Evolutionary conservation across 2,329 filamentous ascomycete species (phyloP), one percentile per base, ranked within the genome.

Genomic region (Diaporthe aspalathi): DNA sequence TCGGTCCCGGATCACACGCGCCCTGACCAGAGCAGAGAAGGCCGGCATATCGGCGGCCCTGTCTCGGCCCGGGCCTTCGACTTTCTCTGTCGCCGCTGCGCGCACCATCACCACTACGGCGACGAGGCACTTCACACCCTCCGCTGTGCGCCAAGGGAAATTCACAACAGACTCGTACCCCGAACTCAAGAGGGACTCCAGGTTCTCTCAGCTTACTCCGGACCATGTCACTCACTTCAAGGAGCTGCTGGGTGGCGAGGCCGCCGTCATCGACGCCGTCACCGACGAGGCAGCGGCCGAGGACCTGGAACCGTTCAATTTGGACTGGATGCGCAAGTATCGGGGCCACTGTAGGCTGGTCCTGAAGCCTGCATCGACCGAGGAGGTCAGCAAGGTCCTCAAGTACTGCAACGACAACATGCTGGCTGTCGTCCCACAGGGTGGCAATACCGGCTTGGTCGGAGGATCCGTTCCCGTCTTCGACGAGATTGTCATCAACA

Each of bases 271-370:
- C 73, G 95, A 98, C 79, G 94, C 94, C 65, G 88, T 97, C 68
- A 93, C 90, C 4, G 82, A 89, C 75, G 90, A 95, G 81, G 90
- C 83, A 38, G 80, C 90, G 17, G 84, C 87, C 2, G 93, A 93
- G 77, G 96, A 98, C 79, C 87, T 98, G 75, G 94, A 96, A 80
- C 89, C 93, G 9, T 99, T 94, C 87, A 99, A 99, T 83, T 90
- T 91, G 79, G 96, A 99, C 84, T 99, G 97, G 96, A 98, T 99
- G 95, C 92, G 93, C 82, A 99, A 99, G 84, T 99, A 97, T 85
- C 91, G 93, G 73, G 97, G 96, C 38, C 94, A 98, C 82, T 91
- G 93, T 73, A 90, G 91, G 78, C 85, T 99, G 32, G 94, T 98
- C 5, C 84, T 99, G 74, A 97, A 94, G 83, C 96, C 96, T 14